Base-by-base conservation (phyloP, 1,284 basidiomycete species). In the Malassezia obtusa region DNA sequence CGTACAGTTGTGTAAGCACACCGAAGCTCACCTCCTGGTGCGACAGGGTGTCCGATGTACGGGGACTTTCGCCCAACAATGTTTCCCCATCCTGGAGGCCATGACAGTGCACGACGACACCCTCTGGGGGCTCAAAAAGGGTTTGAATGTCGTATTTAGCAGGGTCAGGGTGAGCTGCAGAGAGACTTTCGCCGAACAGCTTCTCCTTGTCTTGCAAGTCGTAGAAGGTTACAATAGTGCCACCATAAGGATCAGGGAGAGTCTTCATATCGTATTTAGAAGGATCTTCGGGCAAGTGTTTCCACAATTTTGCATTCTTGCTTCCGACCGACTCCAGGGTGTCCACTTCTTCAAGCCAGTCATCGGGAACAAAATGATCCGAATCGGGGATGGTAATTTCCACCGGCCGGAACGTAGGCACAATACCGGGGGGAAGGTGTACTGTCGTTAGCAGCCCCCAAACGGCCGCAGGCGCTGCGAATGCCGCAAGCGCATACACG, bases 321-420 rank as follows among this genome's bases (percentile, higher is more conserved):
- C 28, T 6, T 12, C 12, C 28, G 7, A 12, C 28, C 7, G 7
- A 30, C 28, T 6, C 7, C 28, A 30, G 28, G 7, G 28, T 6
- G 28, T n/a, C n/a, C n/a, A n/a, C n/a, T n/a, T n/a, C n/a, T n/a
- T n/a, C n/a, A n/a, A n/a, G n/a, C n/a, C n/a, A n/a, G n/a, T 35
- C 24, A 15, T 38, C 21, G 19, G 46, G n/a, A n/a, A 39, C 37
- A 19, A 56, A 21, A 35, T 56, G 53, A 32, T 56, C 48, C 38
- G 53, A 21, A 15, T 56, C 53, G 9, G 38, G 30, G 8, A 32
- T 6, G n/a, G 26, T 8, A n/a, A 50, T 50, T 15, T 17, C 12
- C 7, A 50, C 43, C 12, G 41, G 41, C 3, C 14, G 19, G 3
- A 19, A 3, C 24, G 43, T 41, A 4, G 11, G 15, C 17, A 26